Conservation (phyloP, 148 eudicot species). For the Diospyros lotus region DNA sequence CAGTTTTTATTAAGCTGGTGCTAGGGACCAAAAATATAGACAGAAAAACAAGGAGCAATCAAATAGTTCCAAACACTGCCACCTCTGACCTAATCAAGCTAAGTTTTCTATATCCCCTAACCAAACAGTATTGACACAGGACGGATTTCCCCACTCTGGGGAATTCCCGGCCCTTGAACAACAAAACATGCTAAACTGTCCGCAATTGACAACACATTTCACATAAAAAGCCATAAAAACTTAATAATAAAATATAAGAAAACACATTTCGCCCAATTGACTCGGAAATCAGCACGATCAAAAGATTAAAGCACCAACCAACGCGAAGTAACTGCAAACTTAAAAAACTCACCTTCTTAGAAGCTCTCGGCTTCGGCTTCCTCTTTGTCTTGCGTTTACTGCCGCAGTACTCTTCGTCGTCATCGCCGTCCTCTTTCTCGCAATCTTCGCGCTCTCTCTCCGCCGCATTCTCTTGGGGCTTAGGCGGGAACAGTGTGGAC, state of each 20-base stretch:
- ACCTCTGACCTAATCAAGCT: too few species aligned
- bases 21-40: too few species aligned
- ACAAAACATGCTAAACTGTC: neutral
- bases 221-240: too few species aligned
- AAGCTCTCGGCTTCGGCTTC: slow-evolving; percentile 31
- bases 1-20: too few species aligned
- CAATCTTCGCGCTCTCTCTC: slow-evolving; percentile 22
- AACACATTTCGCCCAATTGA: neutral
- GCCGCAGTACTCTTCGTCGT: slow-evolving; percentile 34
- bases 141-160: neutral
- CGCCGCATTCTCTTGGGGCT: slow-evolving; percentile 22
- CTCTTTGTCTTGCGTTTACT: slow-evolving; percentile 40
- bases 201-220: neutral
- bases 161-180: neutral
- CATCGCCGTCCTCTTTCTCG: slow-evolving; percentile 17
- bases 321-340: neutral
- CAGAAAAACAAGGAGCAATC: too few species aligned
- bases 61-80: too few species aligned
- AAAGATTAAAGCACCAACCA: neutral
- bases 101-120: neutral
- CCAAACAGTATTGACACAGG: neutral
- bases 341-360: slow-evolving; percentile 46
- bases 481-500: slow-evolving; percentile 62
- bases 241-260: too few species aligned
- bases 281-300: neutral